Evolutionary conservation across 306 rosid species (phyloP), one percentile per base, ranked within the genome.

Genomic region (Begonia peltatifolia): DNA sequence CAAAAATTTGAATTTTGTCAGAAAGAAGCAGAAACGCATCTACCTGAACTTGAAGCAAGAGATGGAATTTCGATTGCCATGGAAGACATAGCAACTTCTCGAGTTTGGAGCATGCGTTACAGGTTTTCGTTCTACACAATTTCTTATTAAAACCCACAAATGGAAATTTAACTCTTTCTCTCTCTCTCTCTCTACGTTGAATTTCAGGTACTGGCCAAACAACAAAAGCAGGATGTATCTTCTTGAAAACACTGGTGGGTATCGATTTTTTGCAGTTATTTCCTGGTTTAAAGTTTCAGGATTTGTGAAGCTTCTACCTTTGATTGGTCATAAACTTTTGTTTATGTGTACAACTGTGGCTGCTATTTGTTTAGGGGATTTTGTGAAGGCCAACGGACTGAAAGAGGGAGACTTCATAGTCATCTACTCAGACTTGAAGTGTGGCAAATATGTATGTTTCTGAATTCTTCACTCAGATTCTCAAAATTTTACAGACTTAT

Each of bases 381-480:
- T 90, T 70, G 95, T 90, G 57, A 90, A 79, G 74, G 95, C 95
- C 46, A 90, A 90, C 73, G 99, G 86, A 73, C 99, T 90, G 61
- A 95, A 86, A 68, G 99, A 90, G 56, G 99, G 99, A 47, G 99
- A 90, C 70, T 90, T 90, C 76, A 90, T 90, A 47, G 99, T 90
- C 61, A 76, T 90, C 52, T 90, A 90, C 63, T 83, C 95, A 22
- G 99, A 90, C 62, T 66, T 85, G n/a, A 90, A 80, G 76, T 75
- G 92, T 59, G 84, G 80, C 59, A 90, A 90, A 90, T 90, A 60
- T 71, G 97, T 90, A 73, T 42, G 77, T 23, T n/a, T 30, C 38
- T 30, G 38, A 30, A 30, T 6, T 30, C 38, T 7, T 30, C 38
- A 7, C 3, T 30, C 38, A 30, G 6, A 30, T 30, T 30, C 8